Evolutionary conservation across 208 protist species (phyloP).

Genomic region (Crithidia sp.): DNA sequence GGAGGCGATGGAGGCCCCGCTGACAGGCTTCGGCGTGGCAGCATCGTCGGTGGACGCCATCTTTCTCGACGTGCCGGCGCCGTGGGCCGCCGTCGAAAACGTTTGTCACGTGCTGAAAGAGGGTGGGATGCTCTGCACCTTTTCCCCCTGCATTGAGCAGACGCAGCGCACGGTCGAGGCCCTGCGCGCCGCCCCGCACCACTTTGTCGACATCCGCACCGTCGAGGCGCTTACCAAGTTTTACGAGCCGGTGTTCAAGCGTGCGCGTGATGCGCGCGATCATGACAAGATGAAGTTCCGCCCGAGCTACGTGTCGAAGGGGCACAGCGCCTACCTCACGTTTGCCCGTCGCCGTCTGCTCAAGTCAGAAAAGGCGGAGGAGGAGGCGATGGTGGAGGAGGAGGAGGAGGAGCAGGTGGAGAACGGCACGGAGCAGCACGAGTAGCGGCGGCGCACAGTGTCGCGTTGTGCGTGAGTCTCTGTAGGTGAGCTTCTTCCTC

Average conservation of each 20-base stretch:
- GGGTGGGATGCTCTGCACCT: conserved; percentile 91
- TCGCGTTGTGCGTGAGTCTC: background rate
- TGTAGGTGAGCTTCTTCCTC: background rate
- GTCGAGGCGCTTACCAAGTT: conserved; percentile 85
- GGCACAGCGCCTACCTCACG: conserved; percentile 93
- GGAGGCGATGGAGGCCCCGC: conserved; percentile 41
- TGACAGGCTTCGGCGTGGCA: conserved; percentile 77
- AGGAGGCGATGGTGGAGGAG: conserved; percentile 18
- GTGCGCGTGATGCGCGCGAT: conserved; percentile 37
- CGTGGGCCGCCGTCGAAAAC: conserved; percentile 89
- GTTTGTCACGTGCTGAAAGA: conserved; percentile 79
- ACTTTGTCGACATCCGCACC: conserved; percentile 89
- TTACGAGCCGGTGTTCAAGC: conserved; percentile 77
- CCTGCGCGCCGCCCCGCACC: conserved; percentile 63
- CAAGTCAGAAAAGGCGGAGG: conserved; percentile 18
- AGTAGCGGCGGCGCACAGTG: background rate
- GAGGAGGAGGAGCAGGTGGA: background rate
- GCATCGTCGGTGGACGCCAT: conserved; percentile 82
- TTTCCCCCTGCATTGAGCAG: conserved; percentile 95
- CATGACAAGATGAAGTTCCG: conserved; percentile 59
- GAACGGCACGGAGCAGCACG: background rate
- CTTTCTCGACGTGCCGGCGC: conserved; percentile 93
- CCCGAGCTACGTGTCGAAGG: conserved; percentile 66
- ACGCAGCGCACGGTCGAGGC: conserved; percentile 80
- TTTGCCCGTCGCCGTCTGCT: conserved; percentile 82